These are phyloP conservation scores for Licmophora abbreviata DNA, from an alignment of 108 stramenopile species.

Conservation along the genomic window DNA sequence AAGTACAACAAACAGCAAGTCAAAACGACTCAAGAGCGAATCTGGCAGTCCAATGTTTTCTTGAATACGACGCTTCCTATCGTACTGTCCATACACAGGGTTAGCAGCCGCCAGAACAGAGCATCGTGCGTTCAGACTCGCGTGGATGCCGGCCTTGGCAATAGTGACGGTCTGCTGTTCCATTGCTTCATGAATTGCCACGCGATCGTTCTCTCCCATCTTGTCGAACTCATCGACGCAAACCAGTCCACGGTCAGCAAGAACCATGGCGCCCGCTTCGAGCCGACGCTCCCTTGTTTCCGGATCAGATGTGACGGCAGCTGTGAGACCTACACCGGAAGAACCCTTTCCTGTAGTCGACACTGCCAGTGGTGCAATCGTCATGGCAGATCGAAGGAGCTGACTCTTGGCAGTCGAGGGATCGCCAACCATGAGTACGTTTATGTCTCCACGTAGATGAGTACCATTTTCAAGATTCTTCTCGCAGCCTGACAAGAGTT, in stretches of 20 bases:
- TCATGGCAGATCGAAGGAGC: constrained; percentile 90
- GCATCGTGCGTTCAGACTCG: constrained; percentile 90
- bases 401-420: constrained; percentile 99
- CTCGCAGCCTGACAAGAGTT: constrained; percentile 89
- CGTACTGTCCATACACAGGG: constrained; percentile 99
- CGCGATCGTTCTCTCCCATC: constrained; percentile 90
- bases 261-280: constrained; percentile 99
- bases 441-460: constrained; percentile 97
- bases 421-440: constrained; percentile 99
- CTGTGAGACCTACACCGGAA: constrained; percentile 98
- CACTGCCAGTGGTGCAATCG: constrained; percentile 93
- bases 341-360: constrained; percentile 95
- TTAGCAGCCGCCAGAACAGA: constrained; percentile 99
- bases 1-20: constrained; percentile 98
- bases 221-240: constrained; percentile 98
- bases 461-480: constrained; percentile 97
- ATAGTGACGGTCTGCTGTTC: constrained; percentile 99
- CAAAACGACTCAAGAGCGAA: constrained; percentile 97
- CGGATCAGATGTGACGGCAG: constrained; percentile 96
- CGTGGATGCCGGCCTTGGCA: constrained; percentile 98
- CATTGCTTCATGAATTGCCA: constrained; percentile 99
- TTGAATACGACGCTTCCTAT: constrained; percentile 88
- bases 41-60: constrained; percentile 99
- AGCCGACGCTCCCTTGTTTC: constrained; percentile 95
- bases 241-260: constrained; percentile 97